phyloP scores from a whole-genome alignment of 805 yeast genomes.

The Cyberlindnera xishuangbannaensis region DNA sequence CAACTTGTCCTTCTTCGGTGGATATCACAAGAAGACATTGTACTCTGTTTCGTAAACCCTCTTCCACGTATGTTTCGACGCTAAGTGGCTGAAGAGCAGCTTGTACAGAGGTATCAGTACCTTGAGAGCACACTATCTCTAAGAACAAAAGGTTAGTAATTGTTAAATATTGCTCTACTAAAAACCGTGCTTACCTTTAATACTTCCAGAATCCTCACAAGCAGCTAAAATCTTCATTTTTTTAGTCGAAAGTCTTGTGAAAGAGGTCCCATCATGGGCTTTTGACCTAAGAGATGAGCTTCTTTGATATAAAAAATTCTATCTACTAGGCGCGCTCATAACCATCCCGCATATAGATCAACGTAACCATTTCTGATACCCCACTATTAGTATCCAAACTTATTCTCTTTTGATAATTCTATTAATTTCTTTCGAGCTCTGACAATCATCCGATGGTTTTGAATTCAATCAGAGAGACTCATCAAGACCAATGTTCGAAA shows the following conservation, averaged over 20 bases:
- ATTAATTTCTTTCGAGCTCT: no score
- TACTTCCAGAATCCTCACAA: slow-evolving; percentile 60
- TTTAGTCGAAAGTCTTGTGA: neutral
- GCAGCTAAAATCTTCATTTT: slow-evolving; percentile 58
- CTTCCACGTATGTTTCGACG: slow-evolving; percentile 37
- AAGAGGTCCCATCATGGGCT: slow-evolving; percentile 1
- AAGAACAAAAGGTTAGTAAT: neutral
- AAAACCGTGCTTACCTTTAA: slow-evolving; percentile 39
- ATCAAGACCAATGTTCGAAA: no score
- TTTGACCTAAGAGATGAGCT: no score
- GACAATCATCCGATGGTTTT: no score
- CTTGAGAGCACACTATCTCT: slow-evolving; percentile 55
- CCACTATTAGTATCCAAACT: no score
- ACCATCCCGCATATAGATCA: no score
- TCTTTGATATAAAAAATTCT: neutral
- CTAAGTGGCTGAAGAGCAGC: slow-evolving; percentile 59
- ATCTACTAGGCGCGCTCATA: no score
- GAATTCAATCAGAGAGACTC: no score
- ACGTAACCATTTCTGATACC: no score
- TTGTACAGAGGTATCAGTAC: slow-evolving; percentile 76
- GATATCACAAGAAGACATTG: slow-evolving; percentile 33
- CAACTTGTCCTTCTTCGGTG: slow-evolving; percentile 27
- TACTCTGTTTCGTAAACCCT: slow-evolving; percentile 35
- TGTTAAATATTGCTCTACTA: neutral
- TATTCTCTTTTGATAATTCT: no score